phyloP scores from a whole-genome alignment of 169 alveolate genomes.

The Plasmodium ovale region DNA sequence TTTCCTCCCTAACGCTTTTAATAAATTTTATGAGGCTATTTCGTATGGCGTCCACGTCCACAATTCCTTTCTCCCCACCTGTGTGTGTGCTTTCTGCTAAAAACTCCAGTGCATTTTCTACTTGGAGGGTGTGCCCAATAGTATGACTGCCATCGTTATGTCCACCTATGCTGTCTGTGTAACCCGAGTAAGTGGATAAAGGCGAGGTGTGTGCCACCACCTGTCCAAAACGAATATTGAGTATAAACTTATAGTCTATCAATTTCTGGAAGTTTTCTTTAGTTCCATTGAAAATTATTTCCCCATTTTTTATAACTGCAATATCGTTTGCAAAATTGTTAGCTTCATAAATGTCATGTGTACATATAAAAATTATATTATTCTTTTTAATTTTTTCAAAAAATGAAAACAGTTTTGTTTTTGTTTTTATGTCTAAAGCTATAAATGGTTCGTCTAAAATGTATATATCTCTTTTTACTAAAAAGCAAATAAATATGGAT shows the following conservation, averaged over 20 bases:
- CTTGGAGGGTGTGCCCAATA: too few species aligned
- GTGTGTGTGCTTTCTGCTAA: neutral
- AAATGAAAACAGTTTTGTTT: conserved; percentile 40
- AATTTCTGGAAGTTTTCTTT: conserved; percentile 17
- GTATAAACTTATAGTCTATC: conserved; percentile 41
- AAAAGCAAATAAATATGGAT: conserved; percentile 63
- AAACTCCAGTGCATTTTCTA: neutral
- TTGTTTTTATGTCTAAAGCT: conserved; percentile 64
- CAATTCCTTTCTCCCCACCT: neutral
- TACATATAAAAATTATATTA: conserved; percentile 65
- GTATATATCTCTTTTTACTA: conserved; percentile 59
- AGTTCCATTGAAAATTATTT: conserved; percentile 42
- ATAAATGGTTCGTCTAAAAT: conserved; percentile 72
- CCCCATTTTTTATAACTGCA: conserved; percentile 57
- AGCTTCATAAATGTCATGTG: conserved; percentile 75
- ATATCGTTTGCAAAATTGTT: conserved; percentile 63
- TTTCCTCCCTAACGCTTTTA: conserved; percentile 30
- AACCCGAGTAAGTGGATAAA: neutral
- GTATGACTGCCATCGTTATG: too few species aligned
- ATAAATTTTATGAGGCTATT: conserved; percentile 25
- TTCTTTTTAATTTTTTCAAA: conserved; percentile 72
- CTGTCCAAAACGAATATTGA: conserved; percentile 20
- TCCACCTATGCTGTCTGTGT: neutral
- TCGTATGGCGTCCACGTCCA: neutral
- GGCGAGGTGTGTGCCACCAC: neutral